These are phyloP conservation scores for Aleurites moluccanus DNA, from an alignment of 441 rosid species.

Conservation along the genomic window DNA sequence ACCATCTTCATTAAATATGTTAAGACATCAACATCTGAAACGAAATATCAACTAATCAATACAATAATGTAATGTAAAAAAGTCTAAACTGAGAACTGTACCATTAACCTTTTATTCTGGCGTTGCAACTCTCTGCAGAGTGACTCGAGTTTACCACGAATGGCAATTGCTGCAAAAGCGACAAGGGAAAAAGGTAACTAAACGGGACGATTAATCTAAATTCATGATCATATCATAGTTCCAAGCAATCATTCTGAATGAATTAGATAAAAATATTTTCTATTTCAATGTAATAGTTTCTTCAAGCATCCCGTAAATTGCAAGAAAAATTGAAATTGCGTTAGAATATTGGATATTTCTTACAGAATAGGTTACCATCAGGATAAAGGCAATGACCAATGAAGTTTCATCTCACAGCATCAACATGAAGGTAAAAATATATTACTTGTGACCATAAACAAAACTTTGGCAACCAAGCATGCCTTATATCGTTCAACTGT, in stretches of 20 bases:
- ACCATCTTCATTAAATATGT: neutral
- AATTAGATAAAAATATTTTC: neutral
- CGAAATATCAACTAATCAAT: slow-evolving; percentile 2
- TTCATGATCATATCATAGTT: neutral
- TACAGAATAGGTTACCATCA: neutral
- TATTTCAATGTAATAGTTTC: neutral
- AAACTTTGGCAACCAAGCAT: too few relatives aligned
- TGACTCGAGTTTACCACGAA: slow-evolving; percentile 87
- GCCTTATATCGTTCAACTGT: too few relatives aligned
- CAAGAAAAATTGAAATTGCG: neutral
- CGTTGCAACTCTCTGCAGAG: slow-evolving; percentile 91
- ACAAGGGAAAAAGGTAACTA: slow-evolving; percentile 2
- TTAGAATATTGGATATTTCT: neutral
- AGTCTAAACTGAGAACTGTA: slow-evolving; percentile 28
- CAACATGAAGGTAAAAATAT: neutral
- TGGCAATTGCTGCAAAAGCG: slow-evolving; percentile 56
- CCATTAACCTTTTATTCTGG: slow-evolving; percentile 92
- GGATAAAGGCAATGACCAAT: neutral
- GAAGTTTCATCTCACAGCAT: neutral
- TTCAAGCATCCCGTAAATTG: neutral
- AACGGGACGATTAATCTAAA: slow-evolving; percentile 5
- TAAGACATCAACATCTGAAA: neutral
- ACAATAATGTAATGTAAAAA: slow-evolving; percentile 9
- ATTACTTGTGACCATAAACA: neutral
- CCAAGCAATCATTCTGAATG: neutral